Conservation (phyloP, 345 rosid genomes). For the Eucalyptus globulus region DNA sequence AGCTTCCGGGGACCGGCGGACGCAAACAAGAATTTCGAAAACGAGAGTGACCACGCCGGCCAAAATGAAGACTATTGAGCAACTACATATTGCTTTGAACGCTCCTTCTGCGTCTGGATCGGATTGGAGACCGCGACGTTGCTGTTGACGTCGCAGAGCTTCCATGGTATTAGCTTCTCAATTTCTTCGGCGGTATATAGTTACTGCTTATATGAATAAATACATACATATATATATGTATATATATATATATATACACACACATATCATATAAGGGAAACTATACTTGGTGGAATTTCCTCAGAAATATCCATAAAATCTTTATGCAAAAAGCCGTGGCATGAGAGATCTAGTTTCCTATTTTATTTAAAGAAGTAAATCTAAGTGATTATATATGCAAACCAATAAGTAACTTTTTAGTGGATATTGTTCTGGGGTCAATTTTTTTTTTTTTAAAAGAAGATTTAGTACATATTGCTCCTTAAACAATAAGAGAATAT, state of each 20-base stretch:
- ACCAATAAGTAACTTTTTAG: neutral
- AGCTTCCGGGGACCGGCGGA: neutral
- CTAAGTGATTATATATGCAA: neutral
- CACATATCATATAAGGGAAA: neutral
- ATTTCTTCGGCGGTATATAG: neutral
- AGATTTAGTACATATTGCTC: neutral
- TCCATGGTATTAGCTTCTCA: neutral
- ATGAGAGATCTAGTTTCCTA: neutral
- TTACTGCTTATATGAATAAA: neutral
- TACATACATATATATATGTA: too few species aligned
- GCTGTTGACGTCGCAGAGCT: neutral
- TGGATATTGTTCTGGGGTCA: neutral
- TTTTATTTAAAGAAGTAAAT: neutral
- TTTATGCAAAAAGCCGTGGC: neutral
- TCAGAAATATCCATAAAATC: neutral
- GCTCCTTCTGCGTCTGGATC: neutral
- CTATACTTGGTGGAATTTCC: neutral
- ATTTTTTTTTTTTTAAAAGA: too few species aligned
- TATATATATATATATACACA: fast-evolving
- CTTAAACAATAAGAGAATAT: neutral
- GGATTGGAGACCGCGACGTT: neutral
- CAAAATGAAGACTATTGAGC: too few species aligned
- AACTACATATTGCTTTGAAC: too few species aligned
- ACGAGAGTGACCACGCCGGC: neutral
- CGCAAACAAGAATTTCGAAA: neutral